Evolutionary conservation across 2,329 filamentous ascomycete species (phyloP).

Genomic region (Aspergillus piperis): DNA sequence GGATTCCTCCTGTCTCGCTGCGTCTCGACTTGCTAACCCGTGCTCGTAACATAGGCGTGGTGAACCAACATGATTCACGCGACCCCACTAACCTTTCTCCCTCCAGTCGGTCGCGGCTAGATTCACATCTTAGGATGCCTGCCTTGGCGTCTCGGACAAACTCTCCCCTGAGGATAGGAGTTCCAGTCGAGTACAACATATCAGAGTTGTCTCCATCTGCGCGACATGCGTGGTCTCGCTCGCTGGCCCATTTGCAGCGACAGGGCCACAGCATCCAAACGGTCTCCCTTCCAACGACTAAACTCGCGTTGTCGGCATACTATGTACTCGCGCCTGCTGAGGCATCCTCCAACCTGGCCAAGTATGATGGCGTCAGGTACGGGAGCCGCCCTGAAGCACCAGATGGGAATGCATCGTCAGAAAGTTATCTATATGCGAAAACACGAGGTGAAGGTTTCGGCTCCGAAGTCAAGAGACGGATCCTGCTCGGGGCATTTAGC

Average conservation of each 20-base stretch:
- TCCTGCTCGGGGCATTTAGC: slow-evolving; percentile 85
- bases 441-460: slow-evolving; percentile 78
- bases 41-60: slow-evolving; percentile 39
- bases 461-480: slow-evolving; percentile 79
- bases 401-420: slow-evolving; percentile 56
- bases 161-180: slow-evolving; percentile 54
- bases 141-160: slow-evolving; percentile 25
- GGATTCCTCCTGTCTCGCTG: background rate
- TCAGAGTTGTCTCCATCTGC: slow-evolving; percentile 72
- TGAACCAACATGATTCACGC: slow-evolving; percentile 63
- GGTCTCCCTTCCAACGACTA: slow-evolving; percentile 79
- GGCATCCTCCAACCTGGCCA: slow-evolving; percentile 91
- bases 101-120: slow-evolving; percentile 56
- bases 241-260: slow-evolving; percentile 60
- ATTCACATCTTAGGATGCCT: slow-evolving; percentile 44
- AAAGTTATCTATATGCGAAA: slow-evolving; percentile 67
- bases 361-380: slow-evolving; percentile 96
- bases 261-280: slow-evolving; percentile 72
- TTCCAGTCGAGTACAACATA: slow-evolving; percentile 82
- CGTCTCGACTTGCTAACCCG: slow-evolving; percentile 16
- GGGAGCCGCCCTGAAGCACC: slow-evolving; percentile 58
- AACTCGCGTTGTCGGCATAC: slow-evolving; percentile 85
- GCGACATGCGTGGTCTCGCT: slow-evolving; percentile 66
- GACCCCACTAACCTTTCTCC: slow-evolving; percentile 73
- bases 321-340: slow-evolving; percentile 95